These are phyloP conservation scores for Aphanomyces astaci DNA, from an alignment of 352 stramenopile species.

Conservation along the genomic window DNA sequence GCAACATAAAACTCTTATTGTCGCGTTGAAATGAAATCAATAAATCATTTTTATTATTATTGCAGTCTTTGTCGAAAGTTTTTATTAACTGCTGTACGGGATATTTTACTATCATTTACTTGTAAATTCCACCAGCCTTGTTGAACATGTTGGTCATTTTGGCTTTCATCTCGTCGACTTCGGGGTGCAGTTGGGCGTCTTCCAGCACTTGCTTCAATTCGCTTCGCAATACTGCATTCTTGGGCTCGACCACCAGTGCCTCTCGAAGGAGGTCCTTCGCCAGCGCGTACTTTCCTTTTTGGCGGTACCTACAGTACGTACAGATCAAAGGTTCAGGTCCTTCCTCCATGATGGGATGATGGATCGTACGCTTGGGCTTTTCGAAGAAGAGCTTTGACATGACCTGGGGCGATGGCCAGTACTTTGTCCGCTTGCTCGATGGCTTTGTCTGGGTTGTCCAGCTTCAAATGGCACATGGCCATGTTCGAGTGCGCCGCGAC, in stretches of 20 bases:
- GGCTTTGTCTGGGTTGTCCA: constrained; percentile 42
- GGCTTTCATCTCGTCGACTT: constrained; percentile 46
- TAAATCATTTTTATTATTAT: too few relatives aligned
- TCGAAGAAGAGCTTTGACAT: constrained; percentile 76
- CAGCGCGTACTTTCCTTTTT: constrained; percentile 7
- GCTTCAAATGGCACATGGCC: constrained; percentile 72
- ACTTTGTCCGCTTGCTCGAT: constrained; percentile 67
- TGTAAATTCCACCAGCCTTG: constrained; percentile 33
- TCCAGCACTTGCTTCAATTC: constrained; percentile 51
- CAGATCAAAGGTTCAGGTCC: too few relatives aligned
- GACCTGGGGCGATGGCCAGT: constrained; percentile 44
- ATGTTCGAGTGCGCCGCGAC: constrained; percentile 72
- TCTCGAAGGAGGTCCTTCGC: constrained; percentile 46
- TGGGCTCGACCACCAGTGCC: constrained; percentile 52
- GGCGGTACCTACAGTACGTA: constrained; percentile 14
- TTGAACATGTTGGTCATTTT: constrained; percentile 72
- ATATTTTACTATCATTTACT: not conserved
- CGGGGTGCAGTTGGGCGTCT: constrained; percentile 48
- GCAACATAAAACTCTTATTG: too few relatives aligned
- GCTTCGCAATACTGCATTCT: constrained; percentile 52
- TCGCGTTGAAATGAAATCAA: too few relatives aligned
- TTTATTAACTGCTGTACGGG: not conserved
- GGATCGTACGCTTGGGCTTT: constrained; percentile 60
- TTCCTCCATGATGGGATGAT: too few relatives aligned
- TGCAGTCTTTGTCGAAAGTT: too few relatives aligned